Conservation (phyloP, 1,284 basidiomycete genomes). For the Polyporus tsugae region DNA sequence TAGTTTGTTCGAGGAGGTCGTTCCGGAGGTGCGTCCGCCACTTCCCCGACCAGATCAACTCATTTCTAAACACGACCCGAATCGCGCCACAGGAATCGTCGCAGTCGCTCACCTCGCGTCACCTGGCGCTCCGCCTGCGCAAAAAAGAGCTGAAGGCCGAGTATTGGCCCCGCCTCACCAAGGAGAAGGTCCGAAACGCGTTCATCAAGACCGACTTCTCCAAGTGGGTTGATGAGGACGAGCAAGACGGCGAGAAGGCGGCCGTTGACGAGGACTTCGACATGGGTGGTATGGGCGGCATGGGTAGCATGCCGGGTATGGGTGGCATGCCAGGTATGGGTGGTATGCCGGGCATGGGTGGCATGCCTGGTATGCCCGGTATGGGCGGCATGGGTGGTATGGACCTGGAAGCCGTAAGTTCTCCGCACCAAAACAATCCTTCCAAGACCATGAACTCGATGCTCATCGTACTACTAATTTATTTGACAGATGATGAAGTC, state of each 20-base stretch:
- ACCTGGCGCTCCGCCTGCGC: slow-evolving; percentile 72
- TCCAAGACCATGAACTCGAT: not conserved
- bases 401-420: slow-evolving; percentile 66
- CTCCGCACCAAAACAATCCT: not conserved
- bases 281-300: slow-evolving; percentile 53
- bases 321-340: slow-evolving; percentile 52
- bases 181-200: slow-evolving; percentile 81
- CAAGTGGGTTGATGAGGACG: slow-evolving; percentile 96
- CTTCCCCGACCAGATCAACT: not conserved
- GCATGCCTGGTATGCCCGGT: slow-evolving; percentile 60
- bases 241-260: slow-evolving; percentile 74
- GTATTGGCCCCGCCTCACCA: slow-evolving; percentile 91
- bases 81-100: slow-evolving; percentile 63
- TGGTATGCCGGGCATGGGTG: slow-evolving; percentile 57
- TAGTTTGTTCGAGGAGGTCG: slow-evolving; percentile 77
- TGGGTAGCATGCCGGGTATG: slow-evolving; percentile 61
- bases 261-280: slow-evolving; percentile 54
- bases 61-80: not conserved
- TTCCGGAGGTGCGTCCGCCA: slow-evolving; percentile 64
- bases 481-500: slow-evolving; percentile 68
- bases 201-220: slow-evolving; percentile 92
- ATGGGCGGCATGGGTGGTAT: slow-evolving; percentile 52
- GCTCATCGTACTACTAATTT: slow-evolving; percentile 18
- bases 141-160: slow-evolving; percentile 83
- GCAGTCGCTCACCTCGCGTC: slow-evolving; percentile 70